Percentiles rank a stretch among this genome's conserved stretches.
Conservation (phyloP, 257 asterid genomes). For the Orobanche coerulescens region DNA sequence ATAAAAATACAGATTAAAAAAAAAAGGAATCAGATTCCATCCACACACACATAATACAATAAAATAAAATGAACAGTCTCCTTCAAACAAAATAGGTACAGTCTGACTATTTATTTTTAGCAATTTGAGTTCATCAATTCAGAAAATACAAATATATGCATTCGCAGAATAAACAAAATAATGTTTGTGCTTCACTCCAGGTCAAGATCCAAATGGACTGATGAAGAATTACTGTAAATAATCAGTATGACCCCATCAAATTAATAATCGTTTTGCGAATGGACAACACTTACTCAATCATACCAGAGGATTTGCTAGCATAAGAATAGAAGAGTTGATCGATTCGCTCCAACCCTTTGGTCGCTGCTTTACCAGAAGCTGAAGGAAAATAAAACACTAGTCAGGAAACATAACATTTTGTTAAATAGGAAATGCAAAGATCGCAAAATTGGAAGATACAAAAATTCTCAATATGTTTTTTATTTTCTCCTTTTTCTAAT, state of each 20-base stretch:
- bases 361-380: constrained; percentile 60
- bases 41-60: too few relatives aligned
- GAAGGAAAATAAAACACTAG: constrained; percentile 21
- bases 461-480: too few relatives aligned
- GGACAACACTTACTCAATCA: constrained; percentile 61
- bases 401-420: not conserved
- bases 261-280: not conserved
- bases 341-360: constrained; percentile 49
- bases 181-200: not conserved
- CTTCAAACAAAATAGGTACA: not conserved
- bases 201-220: not conserved
- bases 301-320: constrained; percentile 36
- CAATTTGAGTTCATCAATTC: not conserved
- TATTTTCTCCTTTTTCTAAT: not conserved
- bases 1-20: too few relatives aligned
- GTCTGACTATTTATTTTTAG: not conserved
- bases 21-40: too few relatives aligned
- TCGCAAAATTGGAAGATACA: not conserved
- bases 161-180: not conserved
- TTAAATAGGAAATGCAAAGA: not conserved
- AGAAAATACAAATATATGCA: not conserved
- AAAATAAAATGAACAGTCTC: too few relatives aligned
- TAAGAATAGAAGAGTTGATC: constrained; percentile 56
- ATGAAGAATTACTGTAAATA: not conserved
- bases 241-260: not conserved